Evolutionary conservation across 129 eudicot genomes (phyloP), one percentile per base, ranked within the genome.

Genomic region (Kitagawia praeruptora): DNA sequence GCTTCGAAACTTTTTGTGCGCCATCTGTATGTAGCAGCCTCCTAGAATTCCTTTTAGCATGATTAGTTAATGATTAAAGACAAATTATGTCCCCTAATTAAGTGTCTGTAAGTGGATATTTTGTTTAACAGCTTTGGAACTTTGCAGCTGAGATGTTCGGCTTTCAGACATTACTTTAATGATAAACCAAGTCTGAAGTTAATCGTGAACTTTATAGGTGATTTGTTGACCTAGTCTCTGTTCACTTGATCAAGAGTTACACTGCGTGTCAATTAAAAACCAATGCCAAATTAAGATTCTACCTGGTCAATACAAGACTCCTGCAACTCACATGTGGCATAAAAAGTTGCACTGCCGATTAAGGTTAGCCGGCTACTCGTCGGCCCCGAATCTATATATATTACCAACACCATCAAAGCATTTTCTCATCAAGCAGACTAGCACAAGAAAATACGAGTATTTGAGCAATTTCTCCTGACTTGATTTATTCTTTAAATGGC

Each of bases 401-500:
- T 58, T 23, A 58, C 76, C 18, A 23, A 6, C 28, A 19, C 54
- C 15, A n/a, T 5, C 76, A 73, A 27, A 67, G 23, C 9, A 7
- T 41, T 23, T 8, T 37, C 51, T n/a, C 34, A 42, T 38, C 27
- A 72, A 56, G 8, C 66, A 56, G 66, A 4, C 23, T 41, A 72
- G 19, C 4, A 72, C 14, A 14, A 73, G 41, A 67, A 8, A 28
- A 12, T 5, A 31, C n/a, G n/a, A n/a, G n/a, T n/a, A n/a, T 4
- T 13, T 11, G 27, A 40, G 21, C 51, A 8, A 15, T 23, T 67
- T 13, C 53, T 8, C 6, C 9, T 2, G 2, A 42, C 6, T 28
- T 42, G 4, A 73, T 42, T 9, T 4, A 21, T 25, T 42, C 63
- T n/a, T 61, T 27, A 34, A 63, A 78, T 78, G 81, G 81, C 81